Evolutionary conservation across 208 protist species (phyloP).

Genomic region (Leishmania braziliensis): DNA sequence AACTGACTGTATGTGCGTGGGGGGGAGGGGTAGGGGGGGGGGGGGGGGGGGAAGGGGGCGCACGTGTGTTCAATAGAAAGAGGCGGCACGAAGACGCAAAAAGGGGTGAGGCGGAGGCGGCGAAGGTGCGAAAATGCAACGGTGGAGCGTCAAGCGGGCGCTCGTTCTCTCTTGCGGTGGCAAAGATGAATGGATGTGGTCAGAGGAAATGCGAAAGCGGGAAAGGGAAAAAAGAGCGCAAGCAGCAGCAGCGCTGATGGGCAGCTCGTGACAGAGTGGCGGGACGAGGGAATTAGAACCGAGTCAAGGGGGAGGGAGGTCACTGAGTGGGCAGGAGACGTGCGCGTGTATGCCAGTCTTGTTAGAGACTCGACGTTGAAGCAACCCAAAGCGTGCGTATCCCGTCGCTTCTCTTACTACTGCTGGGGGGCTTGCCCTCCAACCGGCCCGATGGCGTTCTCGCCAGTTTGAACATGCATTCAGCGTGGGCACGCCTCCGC

Average conservation of each 20-base stretch:
- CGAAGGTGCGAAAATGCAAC: background rate
- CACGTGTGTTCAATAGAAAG: background rate
- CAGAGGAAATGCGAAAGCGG: background rate
- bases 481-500: background rate
- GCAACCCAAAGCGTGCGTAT: background rate
- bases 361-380: background rate
- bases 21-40: background rate
- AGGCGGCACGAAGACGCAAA: background rate
- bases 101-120: background rate
- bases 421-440: background rate
- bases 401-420: background rate
- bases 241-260: background rate
- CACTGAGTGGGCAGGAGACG: background rate
- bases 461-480: background rate
- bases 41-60: background rate
- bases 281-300: background rate
- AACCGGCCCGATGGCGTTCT: background rate
- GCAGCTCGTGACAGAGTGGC: background rate
- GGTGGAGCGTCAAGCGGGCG: background rate
- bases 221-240: background rate
- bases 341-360: background rate
- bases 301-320: background rate
- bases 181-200: background rate
- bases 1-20: background rate
- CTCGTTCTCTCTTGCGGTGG: background rate